Base-by-base conservation (phyloP, 495 filamentous ascomycete species). In the Aspergillus indologenus region DNA sequence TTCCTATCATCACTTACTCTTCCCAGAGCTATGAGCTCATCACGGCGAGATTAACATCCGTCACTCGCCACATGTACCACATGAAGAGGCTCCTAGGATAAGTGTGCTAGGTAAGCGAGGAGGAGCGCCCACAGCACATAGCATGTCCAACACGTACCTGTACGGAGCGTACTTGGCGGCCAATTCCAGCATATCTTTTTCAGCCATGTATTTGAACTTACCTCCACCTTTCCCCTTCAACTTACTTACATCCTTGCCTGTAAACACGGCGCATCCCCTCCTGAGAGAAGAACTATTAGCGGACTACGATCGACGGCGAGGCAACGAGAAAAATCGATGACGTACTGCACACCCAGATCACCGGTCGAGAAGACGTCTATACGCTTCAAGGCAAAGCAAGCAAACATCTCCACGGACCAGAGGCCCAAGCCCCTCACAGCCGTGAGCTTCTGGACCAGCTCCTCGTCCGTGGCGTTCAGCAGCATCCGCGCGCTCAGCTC, bases 351-450 rank as follows among this genome's bases (percentile, higher is more conserved):
- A 17, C 94, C 94, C 67, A 98, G 71, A 78, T 98, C 94, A 0
- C 94, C 95, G 17, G 88, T 86, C 6, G 88, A 91, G 66, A 98
- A 96, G 23, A 98, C 87, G 78, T 98, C 93, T 80, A 89, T 87
- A 22, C 95, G 80, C 81, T 96, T 96, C 46, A 98, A 74, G 12
- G 82, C 87, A 72, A 98, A 98, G 68, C 88, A 89, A 59, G 91
- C 88, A 75, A 98, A 98, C 93, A 97, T 98, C 79, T 96, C 92
- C 20, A 93, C 94, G 54, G 87, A 91, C 94, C 95, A 98, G 60
- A 75, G 79, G 2, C 94, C 94, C 52, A 98, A 71, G 4, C 94
- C 94, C 34, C 92, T 79, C 31, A 98, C 91, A 19, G 89, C 88
- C n/a, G 83, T 88, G 59, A 98, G 73, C 65, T 81, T 87, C 74